Base-by-base conservation (phyloP, 805 yeast species). In the Starmerella roubikii region DNA sequence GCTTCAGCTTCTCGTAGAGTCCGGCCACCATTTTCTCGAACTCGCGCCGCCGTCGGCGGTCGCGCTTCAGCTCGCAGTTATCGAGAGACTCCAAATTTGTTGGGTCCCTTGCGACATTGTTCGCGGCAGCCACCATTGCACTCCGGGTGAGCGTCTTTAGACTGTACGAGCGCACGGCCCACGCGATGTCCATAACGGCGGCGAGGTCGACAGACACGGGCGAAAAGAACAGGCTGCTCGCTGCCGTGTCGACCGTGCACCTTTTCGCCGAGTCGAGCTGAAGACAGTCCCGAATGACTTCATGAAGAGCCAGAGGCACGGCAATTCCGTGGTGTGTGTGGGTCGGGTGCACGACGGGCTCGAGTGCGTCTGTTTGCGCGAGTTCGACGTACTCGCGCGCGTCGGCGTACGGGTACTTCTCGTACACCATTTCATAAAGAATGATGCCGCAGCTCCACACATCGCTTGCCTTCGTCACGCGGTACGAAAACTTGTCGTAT, bases 371-470 rank as follows among this genome's bases (percentile, higher is more conserved):
- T 10, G 54, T 77, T 63, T 28, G 84, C 65, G 43, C 94, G 63
- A 52, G 80, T 82, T 41, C 78, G 72, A 1, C 25, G 26, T 38
- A 38, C 3, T 22, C 27, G 27, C 25, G 31, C n/a, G 21, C 19
- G 15, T 18, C 32, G n/a, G n/a, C n/a, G 36, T 83, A 86, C 1
- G 98, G 98, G 1, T 96, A 88, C 44, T 70, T 69, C 0, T 95
- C 95, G 52, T 91, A 93, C 8, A 86, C 71, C 94, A 91, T 84
- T 57, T 91, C 97, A 59, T 85, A 88, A 1, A 91, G 65, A 3
- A 91, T 88, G 57, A 97, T 85, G 0, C 98, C 98, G 60, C 94
- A 81, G 17, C 97, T 85, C 98, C 98, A 91, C 13, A 91, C 76
- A 61, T 91, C 98, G 2, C 96, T 80, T 0, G 97, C 94, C 51